These are phyloP conservation scores for Aureobasidium vineae DNA, from an alignment of 2,329 filamentous ascomycete species.

Conservation along the genomic window DNA sequence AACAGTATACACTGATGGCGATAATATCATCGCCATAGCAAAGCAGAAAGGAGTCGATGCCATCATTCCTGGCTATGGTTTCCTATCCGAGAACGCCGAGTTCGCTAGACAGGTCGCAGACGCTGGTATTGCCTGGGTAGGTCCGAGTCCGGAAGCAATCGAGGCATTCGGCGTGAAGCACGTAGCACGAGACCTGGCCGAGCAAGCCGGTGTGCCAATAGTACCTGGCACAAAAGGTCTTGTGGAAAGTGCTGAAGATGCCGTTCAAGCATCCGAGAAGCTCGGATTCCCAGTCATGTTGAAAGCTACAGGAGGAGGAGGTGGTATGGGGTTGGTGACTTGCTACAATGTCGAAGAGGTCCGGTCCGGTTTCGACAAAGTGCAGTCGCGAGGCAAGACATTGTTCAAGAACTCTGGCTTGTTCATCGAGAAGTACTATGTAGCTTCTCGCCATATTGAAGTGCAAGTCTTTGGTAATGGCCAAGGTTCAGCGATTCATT, in stretches of 20 bases:
- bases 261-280: constrained; percentile 44
- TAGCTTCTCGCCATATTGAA: constrained; percentile 78
- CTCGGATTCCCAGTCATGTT: constrained; percentile 54
- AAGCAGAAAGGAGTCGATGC: constrained; percentile 52
- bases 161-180: constrained; percentile 60
- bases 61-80: constrained; percentile 67
- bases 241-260: constrained; percentile 50
- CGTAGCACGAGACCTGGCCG: constrained; percentile 54
- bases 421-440: constrained; percentile 80
- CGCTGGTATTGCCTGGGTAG: constrained; percentile 59
- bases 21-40: constrained; percentile 53
- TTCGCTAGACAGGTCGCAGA: constrained; percentile 56
- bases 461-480: constrained; percentile 88
- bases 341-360: constrained; percentile 69
- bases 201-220: constrained; percentile 54
- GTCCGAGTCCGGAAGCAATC: constrained; percentile 56
- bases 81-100: constrained; percentile 61
- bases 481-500: constrained; percentile 72
- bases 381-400: constrained; percentile 70
- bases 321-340: constrained; percentile 81
- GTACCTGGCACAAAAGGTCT: constrained; percentile 55
- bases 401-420: constrained; percentile 83
- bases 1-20: constrained; percentile 52
- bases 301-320: constrained; percentile 62
- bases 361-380: constrained; percentile 56